Percentiles rank a stretch among this genome's conserved stretches.
Evolutionary conservation across 257 asterid species (phyloP).

Genomic region (Echites panduratus): DNA sequence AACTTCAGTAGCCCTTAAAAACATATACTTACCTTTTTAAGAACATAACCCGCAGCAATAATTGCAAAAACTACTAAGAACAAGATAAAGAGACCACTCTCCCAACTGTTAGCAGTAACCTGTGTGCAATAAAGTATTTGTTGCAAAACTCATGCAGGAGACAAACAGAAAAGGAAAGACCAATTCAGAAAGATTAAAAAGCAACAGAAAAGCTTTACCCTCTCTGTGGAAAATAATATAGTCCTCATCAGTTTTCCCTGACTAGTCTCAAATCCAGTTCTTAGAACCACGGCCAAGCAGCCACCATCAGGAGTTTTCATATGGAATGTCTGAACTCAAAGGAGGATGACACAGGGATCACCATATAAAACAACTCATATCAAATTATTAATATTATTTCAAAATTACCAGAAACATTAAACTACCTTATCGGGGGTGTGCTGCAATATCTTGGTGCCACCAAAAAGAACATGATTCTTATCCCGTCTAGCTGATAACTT

Average conservation of each 20-base stretch:
- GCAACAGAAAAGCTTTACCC: conserved; percentile 47
- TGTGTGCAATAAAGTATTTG: conserved; percentile 21
- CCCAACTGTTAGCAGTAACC: conserved; percentile 99
- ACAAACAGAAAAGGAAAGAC: not conserved
- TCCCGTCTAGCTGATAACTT: conserved; percentile 75
- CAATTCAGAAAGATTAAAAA: conserved; percentile 16
- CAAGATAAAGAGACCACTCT: conserved; percentile 87
- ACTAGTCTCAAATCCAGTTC: conserved; percentile 98
- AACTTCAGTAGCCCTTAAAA: not conserved
- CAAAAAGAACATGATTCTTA: conserved; percentile 90
- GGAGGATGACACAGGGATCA: conserved; percentile 9
- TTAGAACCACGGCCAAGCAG: conserved; percentile 90
- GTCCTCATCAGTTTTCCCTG: conserved; percentile 99
- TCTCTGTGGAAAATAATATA: conserved; percentile 93
- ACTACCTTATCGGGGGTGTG: conserved; percentile 92
- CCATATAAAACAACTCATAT: not conserved
- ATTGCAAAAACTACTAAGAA: conserved; percentile 90
- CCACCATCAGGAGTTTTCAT: conserved; percentile 98
- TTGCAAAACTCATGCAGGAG: conserved; percentile 12
- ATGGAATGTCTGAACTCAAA: conserved; percentile 57
- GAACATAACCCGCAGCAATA: conserved; percentile 97
- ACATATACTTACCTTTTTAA: conserved; percentile 58
- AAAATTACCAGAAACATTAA: not conserved
- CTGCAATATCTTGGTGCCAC: conserved; percentile 96
- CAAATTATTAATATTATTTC: not conserved